Evolutionary conservation across 768 basidiomycete genomes (phyloP).

Genomic region (Tulasnella sp.): DNA sequence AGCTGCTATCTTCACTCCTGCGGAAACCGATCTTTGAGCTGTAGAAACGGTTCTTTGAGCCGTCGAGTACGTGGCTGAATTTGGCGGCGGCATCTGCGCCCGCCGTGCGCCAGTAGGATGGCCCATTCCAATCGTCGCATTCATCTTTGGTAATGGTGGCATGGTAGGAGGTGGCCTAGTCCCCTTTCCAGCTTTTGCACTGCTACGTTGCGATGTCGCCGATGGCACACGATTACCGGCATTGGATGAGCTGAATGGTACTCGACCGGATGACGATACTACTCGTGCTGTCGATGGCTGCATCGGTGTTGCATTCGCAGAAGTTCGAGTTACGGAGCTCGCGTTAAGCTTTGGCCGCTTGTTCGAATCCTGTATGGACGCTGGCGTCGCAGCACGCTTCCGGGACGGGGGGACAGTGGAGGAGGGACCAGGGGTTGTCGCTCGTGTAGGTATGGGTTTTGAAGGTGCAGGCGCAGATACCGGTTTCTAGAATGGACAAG

Average conservation of each 20-base stretch:
- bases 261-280: too few relatives aligned
- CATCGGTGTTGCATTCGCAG: neutral
- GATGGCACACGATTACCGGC: slow-evolving; percentile 2
- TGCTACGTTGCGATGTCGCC: neutral
- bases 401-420: slow-evolving; percentile 1
- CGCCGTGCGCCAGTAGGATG: neutral
- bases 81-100: neutral
- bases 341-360: neutral
- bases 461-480: neutral
- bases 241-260: slow-evolving; percentile 4
- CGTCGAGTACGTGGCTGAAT: neutral
- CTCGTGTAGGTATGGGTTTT: slow-evolving; percentile 5
- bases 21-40: neutral
- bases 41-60: neutral
- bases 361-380: neutral
- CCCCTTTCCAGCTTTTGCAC: neutral
- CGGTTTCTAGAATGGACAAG: neutral
- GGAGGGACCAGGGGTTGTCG: slow-evolving; percentile 8
- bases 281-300: too few relatives aligned
- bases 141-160: too few relatives aligned
- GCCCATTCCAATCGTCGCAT: neutral
- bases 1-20: slow-evolving; percentile 9
- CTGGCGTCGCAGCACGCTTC: slow-evolving; percentile 11
- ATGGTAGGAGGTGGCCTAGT: neutral
- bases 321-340: neutral